A percentile compares a stretch with the other conserved stretches of the same genome.
Conservation (phyloP, 2,329 filamentous ascomycete species). For the Fusarium ambrosium region DNA sequence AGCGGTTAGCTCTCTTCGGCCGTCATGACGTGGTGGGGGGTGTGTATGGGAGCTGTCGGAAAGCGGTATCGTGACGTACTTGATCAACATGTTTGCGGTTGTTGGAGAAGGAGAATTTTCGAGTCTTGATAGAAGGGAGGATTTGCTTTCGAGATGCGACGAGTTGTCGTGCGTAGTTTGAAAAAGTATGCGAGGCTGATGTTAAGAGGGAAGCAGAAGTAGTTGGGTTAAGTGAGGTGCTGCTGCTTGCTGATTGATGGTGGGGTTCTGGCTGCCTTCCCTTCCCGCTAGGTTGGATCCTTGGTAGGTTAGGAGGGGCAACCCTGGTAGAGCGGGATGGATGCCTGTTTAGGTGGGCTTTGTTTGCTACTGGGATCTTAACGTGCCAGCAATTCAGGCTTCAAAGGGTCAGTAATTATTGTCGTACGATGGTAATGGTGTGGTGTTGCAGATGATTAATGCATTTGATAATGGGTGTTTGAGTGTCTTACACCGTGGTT, state of each 20-base stretch:
- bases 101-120: neutral
- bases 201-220: constrained; percentile 21
- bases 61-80: constrained; percentile 54
- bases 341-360: constrained; percentile 16
- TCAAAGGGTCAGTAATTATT: neutral
- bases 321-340: constrained; percentile 13
- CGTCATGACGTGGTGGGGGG: constrained; percentile 14
- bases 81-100: constrained; percentile 61
- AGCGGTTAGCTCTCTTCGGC: constrained; percentile 37
- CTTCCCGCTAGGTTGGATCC: neutral
- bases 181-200: constrained; percentile 41
- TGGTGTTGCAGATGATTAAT: neutral
- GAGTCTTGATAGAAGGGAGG: constrained; percentile 1
- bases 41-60: neutral
- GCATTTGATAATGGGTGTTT: neutral
- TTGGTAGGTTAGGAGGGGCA: constrained; percentile 31
- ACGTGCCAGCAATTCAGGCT: neutral
- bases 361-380: neutral
- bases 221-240: constrained; percentile 21
- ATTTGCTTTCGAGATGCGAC: neutral
- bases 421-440: neutral
- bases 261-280: constrained; percentile 36
- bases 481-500: neutral
- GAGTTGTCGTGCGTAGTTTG: constrained; percentile 12
- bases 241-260: constrained; percentile 41